These are phyloP conservation scores for Chrysoporthe deuterocubensis DNA, from an alignment of 2,329 filamentous ascomycete species.

Conservation along the genomic window DNA sequence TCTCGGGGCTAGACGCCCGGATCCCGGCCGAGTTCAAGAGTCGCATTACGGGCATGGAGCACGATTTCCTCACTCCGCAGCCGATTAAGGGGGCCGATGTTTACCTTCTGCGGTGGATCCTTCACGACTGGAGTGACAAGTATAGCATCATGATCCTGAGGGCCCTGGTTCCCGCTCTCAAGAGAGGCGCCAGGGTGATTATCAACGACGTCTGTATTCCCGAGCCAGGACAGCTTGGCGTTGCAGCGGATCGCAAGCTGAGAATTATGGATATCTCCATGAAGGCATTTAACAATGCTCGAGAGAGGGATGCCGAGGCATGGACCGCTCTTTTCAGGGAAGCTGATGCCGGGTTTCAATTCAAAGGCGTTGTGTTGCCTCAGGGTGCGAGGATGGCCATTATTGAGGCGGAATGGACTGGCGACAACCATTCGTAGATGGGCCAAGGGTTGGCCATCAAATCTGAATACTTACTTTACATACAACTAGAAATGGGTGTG, in stretches of 20 bases:
- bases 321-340: not conserved
- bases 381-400: slow-evolving; percentile 7
- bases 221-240: slow-evolving; percentile 7
- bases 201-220: slow-evolving; percentile 13
- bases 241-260: not conserved
- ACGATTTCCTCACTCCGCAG: slow-evolving; percentile 14
- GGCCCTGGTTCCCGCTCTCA: not conserved
- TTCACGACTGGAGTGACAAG: slow-evolving; percentile 15
- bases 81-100: not conserved
- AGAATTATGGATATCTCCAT: slow-evolving; percentile 4
- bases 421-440: not conserved
- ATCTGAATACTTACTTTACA: not conserved
- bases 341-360: not conserved
- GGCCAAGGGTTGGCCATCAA: not conserved
- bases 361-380: not conserved
- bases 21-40: not conserved
- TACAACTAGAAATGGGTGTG: not conserved
- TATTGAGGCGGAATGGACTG: slow-evolving; percentile 7
- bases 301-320: not conserved
- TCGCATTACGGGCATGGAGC: slow-evolving; percentile 5
- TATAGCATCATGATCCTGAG: slow-evolving; percentile 6
- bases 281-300: slow-evolving; percentile 13
- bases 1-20: not conserved
- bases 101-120: slow-evolving; percentile 8
- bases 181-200: slow-evolving; percentile 3